Percentiles rank a stretch among this genome's conserved stretches.
These are phyloP conservation scores for Colletotrichum eleusines DNA, from an alignment of 2,329 filamentous ascomycete genomes.

Conservation along the genomic window DNA sequence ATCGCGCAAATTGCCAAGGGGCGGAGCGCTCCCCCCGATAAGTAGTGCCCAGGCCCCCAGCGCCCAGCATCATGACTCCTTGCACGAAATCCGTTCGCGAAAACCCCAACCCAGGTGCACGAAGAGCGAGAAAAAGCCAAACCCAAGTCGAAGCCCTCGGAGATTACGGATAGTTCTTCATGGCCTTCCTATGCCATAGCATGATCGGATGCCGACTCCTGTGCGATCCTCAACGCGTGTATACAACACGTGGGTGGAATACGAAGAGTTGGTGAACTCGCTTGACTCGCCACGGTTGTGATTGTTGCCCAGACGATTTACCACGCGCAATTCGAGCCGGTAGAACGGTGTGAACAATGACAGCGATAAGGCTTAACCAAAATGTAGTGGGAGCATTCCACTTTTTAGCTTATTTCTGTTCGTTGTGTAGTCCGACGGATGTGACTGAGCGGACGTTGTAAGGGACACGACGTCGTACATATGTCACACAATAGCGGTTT, in stretches of 20 bases:
- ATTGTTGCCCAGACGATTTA: neutral
- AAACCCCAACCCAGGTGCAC: no score
- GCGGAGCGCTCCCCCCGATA: neutral
- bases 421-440: neutral
- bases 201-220: neutral
- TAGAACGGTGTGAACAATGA: neutral
- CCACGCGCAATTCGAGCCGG: neutral
- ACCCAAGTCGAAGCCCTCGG: no score
- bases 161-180: neutral
- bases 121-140: no score
- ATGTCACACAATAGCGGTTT: neutral
- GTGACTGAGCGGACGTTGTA: neutral
- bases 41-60: neutral
- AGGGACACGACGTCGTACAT: neutral
- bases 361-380: neutral
- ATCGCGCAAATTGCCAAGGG: neutral
- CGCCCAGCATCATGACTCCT: conserved; percentile 11
- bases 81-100: neutral
- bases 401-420: neutral
- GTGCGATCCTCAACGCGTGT: neutral
- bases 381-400: no score
- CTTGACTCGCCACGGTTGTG: neutral
- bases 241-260: neutral
- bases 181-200: neutral
- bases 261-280: neutral